Evolutionary conservation across 2,329 filamentous ascomycete genomes (phyloP).

Genomic region (Fusarium sp.): DNA sequence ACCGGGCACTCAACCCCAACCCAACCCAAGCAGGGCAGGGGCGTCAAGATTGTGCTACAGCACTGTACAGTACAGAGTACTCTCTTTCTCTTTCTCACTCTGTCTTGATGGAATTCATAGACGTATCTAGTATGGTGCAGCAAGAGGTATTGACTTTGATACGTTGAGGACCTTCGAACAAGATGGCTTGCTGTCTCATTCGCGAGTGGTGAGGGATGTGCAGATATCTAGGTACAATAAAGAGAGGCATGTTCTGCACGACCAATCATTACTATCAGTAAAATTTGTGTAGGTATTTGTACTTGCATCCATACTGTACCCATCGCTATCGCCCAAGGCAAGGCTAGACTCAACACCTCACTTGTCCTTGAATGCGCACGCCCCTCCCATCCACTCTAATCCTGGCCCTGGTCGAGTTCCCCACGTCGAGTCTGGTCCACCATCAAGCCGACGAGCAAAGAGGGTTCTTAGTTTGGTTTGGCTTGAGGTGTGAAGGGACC

Average conservation of each 20-base stretch:
- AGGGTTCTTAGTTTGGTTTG: conserved; percentile 37
- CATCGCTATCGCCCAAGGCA: background rate
- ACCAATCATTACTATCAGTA: conserved; percentile 23
- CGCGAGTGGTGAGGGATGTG: background rate
- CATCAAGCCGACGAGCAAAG: conserved; percentile 27
- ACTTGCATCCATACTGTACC: conserved; percentile 15
- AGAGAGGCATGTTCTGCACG: background rate
- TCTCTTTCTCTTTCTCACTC: background rate
- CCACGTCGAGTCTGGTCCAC: conserved; percentile 35
- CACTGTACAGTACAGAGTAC: background rate
- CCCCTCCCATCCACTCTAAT: conserved; percentile 33
- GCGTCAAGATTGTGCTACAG: background rate
- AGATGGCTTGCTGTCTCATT: background rate
- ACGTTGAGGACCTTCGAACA: too few relatives aligned
- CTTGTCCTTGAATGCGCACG: conserved; percentile 21
- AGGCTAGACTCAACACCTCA: background rate
- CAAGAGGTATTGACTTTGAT: background rate
- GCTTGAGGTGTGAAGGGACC: conserved; percentile 33
- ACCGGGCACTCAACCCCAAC: conserved; percentile 15
- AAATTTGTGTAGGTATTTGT: conserved; percentile 29
- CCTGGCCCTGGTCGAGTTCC: conserved; percentile 30
- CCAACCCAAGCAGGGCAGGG: background rate
- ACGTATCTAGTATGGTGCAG: background rate
- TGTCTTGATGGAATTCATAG: background rate
- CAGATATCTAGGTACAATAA: background rate